These are phyloP conservation scores for Hygrophorus russula DNA, from an alignment of 768 basidiomycete genomes.

Conservation along the genomic window DNA sequence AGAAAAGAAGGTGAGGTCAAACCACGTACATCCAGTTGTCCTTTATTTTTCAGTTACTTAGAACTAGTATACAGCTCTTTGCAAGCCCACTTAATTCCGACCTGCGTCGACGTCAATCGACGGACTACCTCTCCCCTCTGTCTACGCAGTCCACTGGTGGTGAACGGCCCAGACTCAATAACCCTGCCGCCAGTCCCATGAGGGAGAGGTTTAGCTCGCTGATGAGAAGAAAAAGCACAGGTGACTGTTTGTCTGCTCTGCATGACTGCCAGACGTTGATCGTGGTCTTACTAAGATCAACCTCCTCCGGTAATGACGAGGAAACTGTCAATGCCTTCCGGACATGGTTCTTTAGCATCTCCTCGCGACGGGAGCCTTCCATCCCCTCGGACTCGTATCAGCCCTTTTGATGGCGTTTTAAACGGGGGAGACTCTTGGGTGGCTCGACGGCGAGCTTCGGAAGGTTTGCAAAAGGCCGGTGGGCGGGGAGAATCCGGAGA, in stretches of 20 bases:
- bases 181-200: constrained; percentile 44
- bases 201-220: constrained; percentile 55
- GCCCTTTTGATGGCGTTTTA: constrained; percentile 67
- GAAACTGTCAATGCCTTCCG: constrained; percentile 57
- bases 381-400: constrained; percentile 58
- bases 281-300: constrained; percentile 35
- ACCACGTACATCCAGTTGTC: constrained; percentile 8
- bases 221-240: constrained; percentile 52
- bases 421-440: constrained; percentile 59
- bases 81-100: constrained; percentile 79
- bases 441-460: constrained; percentile 51
- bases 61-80: constrained; percentile 48
- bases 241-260: constrained; percentile 21
- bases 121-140: constrained; percentile 55
- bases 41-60: constrained; percentile 16
- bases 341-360: constrained; percentile 41
- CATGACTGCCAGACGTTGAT: constrained; percentile 9
- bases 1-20: constrained; percentile 73
- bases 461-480: constrained; percentile 33
- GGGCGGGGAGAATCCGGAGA: constrained; percentile 23
- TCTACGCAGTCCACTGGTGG: constrained; percentile 33
- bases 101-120: constrained; percentile 75
- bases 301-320: constrained; percentile 43
- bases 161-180: constrained; percentile 50
- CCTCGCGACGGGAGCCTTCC: constrained; percentile 49